Conservation (phyloP, 2,329 filamentous ascomycete species). For the Tolypocladium ovalisporum region DNA sequence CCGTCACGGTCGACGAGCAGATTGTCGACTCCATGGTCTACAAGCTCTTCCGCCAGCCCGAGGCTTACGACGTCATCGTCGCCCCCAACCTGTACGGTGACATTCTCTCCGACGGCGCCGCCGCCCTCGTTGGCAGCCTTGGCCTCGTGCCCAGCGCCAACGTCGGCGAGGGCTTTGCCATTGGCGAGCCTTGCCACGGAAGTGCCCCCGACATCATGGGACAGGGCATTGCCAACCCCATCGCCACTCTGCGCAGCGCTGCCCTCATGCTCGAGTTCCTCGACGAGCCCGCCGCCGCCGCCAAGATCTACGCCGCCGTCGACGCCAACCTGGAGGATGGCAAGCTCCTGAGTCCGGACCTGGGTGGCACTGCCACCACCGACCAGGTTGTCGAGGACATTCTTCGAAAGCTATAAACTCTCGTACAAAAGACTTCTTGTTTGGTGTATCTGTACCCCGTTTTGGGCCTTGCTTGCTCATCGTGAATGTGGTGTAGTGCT, state of each 20-base stretch:
- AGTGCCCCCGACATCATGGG: constrained; percentile 94
- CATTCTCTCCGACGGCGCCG: constrained; percentile 89
- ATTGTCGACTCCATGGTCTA: constrained; percentile 99
- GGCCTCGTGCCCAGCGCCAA: constrained; percentile 93
- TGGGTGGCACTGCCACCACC: constrained; percentile 79
- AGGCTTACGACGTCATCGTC: constrained; percentile 94
- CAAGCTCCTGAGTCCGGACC: constrained; percentile 72
- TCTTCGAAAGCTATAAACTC: constrained; percentile 60
- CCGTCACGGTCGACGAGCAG: constrained; percentile 77
- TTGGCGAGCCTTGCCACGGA: constrained; percentile 96
- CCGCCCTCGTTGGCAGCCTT: constrained; percentile 82
- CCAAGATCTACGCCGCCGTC: constrained; percentile 81
- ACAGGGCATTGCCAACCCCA: constrained; percentile 86
- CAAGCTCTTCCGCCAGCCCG: constrained; percentile 95
- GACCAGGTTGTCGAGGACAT: constrained; percentile 82
- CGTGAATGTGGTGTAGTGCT: not conserved
- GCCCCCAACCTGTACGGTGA: constrained; percentile 97
- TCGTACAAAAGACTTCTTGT: not conserved
- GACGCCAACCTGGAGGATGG: constrained; percentile 83
- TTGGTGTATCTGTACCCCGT: not conserved
- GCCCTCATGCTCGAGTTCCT: constrained; percentile 96
- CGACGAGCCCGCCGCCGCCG: constrained; percentile 75
- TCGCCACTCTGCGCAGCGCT: constrained; percentile 83
- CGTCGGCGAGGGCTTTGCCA: constrained; percentile 87
- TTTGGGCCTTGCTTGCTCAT: not conserved